These are phyloP conservation scores for Lactarius quietus DNA, from an alignment of 768 basidiomycete species.

Conservation along the genomic window DNA sequence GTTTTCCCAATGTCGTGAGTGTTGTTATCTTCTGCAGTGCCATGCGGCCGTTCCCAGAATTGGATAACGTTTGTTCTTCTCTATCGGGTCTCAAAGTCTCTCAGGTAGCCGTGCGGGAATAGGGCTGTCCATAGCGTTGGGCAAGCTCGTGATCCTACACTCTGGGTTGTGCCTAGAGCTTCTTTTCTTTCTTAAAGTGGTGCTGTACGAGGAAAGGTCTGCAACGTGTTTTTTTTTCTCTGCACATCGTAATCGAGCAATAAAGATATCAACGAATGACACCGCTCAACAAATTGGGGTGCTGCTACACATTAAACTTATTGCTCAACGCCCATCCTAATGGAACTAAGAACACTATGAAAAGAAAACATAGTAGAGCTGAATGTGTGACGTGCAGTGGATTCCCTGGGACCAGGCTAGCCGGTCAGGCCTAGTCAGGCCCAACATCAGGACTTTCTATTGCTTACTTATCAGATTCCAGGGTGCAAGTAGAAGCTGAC, in stretches of 20 bases:
- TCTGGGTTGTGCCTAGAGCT: background rate
- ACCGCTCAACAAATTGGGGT: background rate
- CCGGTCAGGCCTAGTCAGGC: no score
- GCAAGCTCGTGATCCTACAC: background rate
- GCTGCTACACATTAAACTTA: background rate
- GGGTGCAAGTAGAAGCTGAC: background rate
- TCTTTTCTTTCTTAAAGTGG: background rate
- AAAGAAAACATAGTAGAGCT: background rate
- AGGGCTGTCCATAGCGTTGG: background rate
- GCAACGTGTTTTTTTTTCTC: background rate
- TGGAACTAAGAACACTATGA: background rate
- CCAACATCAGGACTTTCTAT: background rate
- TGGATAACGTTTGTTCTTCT: background rate
- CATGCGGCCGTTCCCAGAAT: background rate
- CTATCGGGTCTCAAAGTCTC: background rate
- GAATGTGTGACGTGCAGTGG: background rate
- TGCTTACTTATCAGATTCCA: background rate
- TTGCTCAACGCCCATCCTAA: background rate
- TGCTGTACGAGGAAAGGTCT: background rate
- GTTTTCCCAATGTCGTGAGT: background rate
- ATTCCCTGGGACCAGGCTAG: no score
- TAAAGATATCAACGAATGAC: background rate
- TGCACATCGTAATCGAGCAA: background rate
- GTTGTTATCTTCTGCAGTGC: background rate
- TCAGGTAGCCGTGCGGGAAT: background rate